Evolutionary conservation across 1,139 yeast species (phyloP).

Genomic region (Oligophagozyma castellii): DNA sequence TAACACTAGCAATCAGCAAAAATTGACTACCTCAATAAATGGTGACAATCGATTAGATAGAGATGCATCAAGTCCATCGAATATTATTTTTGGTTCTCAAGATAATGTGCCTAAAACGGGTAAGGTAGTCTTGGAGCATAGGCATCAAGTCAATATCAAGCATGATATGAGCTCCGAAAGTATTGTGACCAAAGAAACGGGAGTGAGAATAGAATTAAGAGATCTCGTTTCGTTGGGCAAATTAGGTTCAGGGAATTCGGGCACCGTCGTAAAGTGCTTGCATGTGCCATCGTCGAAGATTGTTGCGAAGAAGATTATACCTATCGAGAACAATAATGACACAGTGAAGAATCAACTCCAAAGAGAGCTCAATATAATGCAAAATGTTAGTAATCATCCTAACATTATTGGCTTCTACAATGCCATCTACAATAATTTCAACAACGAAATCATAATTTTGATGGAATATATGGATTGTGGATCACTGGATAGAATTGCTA

Average conservation of each 20-base stretch:
- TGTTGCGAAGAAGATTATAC: conserved; percentile 86
- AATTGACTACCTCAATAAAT: not conserved
- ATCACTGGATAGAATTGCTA: conserved; percentile 67
- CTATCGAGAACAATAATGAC: conserved; percentile 63
- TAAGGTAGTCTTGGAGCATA: not conserved
- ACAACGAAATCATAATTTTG: conserved; percentile 44
- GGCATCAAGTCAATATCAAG: not conserved
- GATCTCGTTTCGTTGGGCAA: conserved; percentile 66
- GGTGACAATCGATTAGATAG: too few species aligned
- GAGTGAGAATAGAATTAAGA: conserved; percentile 15
- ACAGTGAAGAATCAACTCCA: conserved; percentile 74
- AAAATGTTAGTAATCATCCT: conserved; percentile 68
- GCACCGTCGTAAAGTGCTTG: conserved; percentile 76
- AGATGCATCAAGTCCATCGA: not conserved
- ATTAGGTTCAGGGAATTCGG: conserved; percentile 89
- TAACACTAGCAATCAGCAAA: not conserved
- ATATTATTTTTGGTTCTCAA: not conserved
- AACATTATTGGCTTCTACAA: conserved; percentile 85
- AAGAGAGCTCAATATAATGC: conserved; percentile 79
- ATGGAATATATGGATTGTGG: conserved; percentile 97
- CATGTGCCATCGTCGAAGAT: conserved; percentile 80
- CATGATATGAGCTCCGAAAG: too few species aligned
- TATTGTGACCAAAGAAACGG: too few species aligned
- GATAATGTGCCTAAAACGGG: not conserved
- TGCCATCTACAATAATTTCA: conserved; percentile 36